phyloP scores from a whole-genome alignment of 495 filamentous ascomycete genomes.

The Daldinia concentrica region DNA sequence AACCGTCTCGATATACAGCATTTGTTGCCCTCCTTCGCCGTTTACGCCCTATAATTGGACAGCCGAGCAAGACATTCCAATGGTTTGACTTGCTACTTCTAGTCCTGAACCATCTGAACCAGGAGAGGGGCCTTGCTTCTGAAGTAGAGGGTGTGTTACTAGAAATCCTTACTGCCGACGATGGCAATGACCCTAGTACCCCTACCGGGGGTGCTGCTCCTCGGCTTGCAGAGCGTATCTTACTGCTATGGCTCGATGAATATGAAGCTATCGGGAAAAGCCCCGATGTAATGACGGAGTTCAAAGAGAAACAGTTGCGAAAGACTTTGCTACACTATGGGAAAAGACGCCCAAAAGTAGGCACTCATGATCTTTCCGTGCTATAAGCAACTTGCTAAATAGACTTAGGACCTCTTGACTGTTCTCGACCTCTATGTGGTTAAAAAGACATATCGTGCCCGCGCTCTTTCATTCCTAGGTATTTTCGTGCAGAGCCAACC shows the following conservation, averaged over 20 bases:
- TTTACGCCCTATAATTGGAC: slow-evolving; percentile 66
- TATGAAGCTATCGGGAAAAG: slow-evolving; percentile 56
- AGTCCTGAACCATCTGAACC: slow-evolving; percentile 63
- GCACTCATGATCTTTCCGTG: slow-evolving; percentile 9
- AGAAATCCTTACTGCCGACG: slow-evolving; percentile 65
- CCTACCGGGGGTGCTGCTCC: slow-evolving; percentile 50
- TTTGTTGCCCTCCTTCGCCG: slow-evolving; percentile 69
- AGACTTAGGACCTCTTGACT: slow-evolving; percentile 65
- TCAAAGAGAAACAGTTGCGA: slow-evolving; percentile 63
- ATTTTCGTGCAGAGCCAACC: slow-evolving; percentile 73
- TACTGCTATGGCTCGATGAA: slow-evolving; percentile 68
- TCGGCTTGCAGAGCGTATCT: slow-evolving; percentile 62
- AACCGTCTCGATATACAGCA: slow-evolving; percentile 62
- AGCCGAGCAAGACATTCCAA: slow-evolving; percentile 62
- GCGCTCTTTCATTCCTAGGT: slow-evolving; percentile 66
- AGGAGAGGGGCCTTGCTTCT: slow-evolving; percentile 65
- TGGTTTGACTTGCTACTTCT: slow-evolving; percentile 76
- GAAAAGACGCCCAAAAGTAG: slow-evolving; percentile 72
- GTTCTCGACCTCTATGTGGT: slow-evolving; percentile 68
- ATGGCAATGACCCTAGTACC: slow-evolving; percentile 58
- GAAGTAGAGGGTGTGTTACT: slow-evolving; percentile 68
- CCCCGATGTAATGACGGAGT: slow-evolving; percentile 56
- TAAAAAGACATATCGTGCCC: slow-evolving; percentile 65
- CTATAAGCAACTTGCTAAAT: slow-evolving; percentile 33
- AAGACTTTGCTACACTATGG: slow-evolving; percentile 67